A percentile compares a stretch with the other conserved stretches of the same genome.
phyloP scores from a whole-genome alignment of 108 stramenopile genomes.

The Mayamaea pseudoterrestris region DNA sequence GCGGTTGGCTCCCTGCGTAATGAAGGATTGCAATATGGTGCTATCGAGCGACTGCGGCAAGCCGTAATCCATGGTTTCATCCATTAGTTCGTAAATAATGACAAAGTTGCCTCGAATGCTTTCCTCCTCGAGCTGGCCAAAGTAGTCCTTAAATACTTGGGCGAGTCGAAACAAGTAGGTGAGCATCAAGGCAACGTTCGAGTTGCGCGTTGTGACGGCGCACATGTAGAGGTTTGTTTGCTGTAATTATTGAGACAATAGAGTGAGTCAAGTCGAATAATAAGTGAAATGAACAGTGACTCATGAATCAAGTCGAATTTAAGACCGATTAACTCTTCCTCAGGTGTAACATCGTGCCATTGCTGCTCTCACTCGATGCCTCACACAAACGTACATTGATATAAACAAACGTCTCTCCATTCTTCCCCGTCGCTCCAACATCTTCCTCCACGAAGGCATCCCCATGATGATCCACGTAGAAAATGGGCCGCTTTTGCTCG shows the following conservation, averaged over 20 bases:
- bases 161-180: constrained; percentile 85
- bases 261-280: not conserved
- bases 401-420: constrained; percentile 78
- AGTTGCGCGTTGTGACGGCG: constrained; percentile 93
- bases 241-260: constrained; percentile 18
- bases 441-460: constrained; percentile 37
- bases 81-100: constrained; percentile 96
- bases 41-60: constrained; percentile 88
- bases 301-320: not conserved
- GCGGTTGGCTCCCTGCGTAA: constrained; percentile 91
- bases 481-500: constrained; percentile 71
- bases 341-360: not conserved
- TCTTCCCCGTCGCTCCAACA: constrained; percentile 42
- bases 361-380: not conserved
- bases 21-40: constrained; percentile 85
- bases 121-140: constrained; percentile 96
- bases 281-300: not conserved
- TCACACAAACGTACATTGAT: constrained; percentile 46
- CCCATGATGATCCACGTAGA: constrained; percentile 60
- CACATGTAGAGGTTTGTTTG: constrained; percentile 94
- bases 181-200: constrained; percentile 90
- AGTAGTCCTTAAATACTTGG: constrained; percentile 95
- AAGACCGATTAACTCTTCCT: not conserved
- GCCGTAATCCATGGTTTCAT: constrained; percentile 99
- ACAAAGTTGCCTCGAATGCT: constrained; percentile 99